A percentile compares a stretch with the other conserved stretches of the same genome.
phyloP scores from a whole-genome alignment of 2,329 filamentous ascomycete genomes.

The Amylocarpus encephaloides region DNA sequence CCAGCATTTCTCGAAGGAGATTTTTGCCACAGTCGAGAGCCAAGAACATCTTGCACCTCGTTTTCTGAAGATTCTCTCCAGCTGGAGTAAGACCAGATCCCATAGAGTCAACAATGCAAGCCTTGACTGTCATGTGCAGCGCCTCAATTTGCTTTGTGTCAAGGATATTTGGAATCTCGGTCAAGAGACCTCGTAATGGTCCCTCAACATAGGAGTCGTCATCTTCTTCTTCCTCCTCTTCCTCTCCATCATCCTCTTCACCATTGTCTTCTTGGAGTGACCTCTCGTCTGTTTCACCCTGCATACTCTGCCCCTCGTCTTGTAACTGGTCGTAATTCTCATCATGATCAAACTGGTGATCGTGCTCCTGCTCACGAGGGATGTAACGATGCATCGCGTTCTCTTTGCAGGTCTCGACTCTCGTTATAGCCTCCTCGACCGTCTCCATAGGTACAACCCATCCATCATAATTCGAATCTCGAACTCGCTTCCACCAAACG shows the following conservation, averaged over 20 bases:
- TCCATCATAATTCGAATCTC: constrained; percentile 53
- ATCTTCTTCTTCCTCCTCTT: constrained; percentile 64
- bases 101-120: constrained; percentile 79
- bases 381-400: constrained; percentile 48
- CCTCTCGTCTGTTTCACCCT: constrained; percentile 43
- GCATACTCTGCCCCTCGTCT: constrained; percentile 33
- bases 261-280: constrained; percentile 37
- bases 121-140: constrained; percentile 94
- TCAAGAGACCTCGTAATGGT: constrained; percentile 75
- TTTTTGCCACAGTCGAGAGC: constrained; percentile 88
- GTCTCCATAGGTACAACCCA: constrained; percentile 55
- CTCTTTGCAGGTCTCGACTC: constrained; percentile 52
- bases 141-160: constrained; percentile 95
- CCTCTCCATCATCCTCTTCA: constrained; percentile 50
- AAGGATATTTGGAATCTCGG: constrained; percentile 89
- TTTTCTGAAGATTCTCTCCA: constrained; percentile 81
- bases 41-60: constrained; percentile 81
- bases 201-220: constrained; percentile 76
- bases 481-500: constrained; percentile 56
- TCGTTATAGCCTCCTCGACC: constrained; percentile 51
- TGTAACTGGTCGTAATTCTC: constrained; percentile 41
- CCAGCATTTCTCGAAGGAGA: constrained; percentile 79
- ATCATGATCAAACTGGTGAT: constrained; percentile 42
- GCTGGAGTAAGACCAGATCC: constrained; percentile 61
- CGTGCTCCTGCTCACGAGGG: constrained; percentile 29